Base-by-base conservation (phyloP, 192 early-diverging fungal species). In the Linnemannia schmuckeri region DNA sequence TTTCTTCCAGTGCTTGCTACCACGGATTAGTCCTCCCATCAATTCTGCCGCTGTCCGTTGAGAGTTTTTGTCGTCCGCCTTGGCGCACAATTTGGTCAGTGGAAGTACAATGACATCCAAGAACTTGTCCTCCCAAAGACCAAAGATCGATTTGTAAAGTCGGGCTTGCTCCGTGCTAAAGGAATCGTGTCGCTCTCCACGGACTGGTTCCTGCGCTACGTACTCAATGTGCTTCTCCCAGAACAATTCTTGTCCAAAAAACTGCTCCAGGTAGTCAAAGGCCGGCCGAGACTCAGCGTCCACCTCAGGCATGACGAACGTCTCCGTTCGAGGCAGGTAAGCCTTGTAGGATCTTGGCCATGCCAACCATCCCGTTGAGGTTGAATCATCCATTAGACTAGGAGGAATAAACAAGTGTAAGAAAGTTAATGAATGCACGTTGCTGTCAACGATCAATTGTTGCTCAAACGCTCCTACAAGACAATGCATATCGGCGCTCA, bases 31-130 rank as follows among this genome's bases (percentile, higher is more conserved):
- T 6, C 98, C 98, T 6, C 91, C 93, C 6, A 96, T 72, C 33
- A 98, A 80, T 79, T 98, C 97, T 8, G 95, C 83, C 0, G 94
- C 96, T 2, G 97, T 95, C 22, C 97, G 90, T 82, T 98, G 98
- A 15, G 94, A 84, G 71, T 93, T 93, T 75, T 94, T 96, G 49
- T 96, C 94, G 76, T 95, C 94, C 10, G 91, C 88, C 35, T 90
- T 80, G 18, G 75, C 22, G 52, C 88, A 89, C 17, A 96, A 85
- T 42, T 71, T 81, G 54, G 88, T 89, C n/a, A 98, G 74, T 27
- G 89, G 76, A 3, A 93, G 88, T 78, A 93, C 89, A 24, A 94
- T 90, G 8, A 75, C 73, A 8, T 91, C 92, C 5, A 94, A 66
- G 57, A 96, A 85, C 22, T 90, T 80, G 37, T 92, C 90, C 55